Percentiles rank a stretch among this genome's conserved stretches.
Evolutionary conservation across 495 filamentous ascomycete species (phyloP).

Genomic region (Pyrenopolyporus hunteri): DNA sequence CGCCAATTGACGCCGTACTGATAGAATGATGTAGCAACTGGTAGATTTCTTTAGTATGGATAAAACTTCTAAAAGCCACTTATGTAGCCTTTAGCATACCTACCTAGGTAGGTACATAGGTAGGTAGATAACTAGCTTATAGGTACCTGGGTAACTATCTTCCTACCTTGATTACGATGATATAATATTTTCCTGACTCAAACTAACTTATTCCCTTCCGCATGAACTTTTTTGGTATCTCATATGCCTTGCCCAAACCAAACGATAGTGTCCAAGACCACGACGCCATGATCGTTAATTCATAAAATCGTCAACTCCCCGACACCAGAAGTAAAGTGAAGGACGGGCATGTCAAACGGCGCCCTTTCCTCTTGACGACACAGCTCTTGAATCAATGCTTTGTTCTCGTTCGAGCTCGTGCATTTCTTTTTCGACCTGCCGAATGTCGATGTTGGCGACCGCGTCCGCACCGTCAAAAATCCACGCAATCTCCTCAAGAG

Average conservation of each 20-base stretch:
- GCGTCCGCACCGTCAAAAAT: constrained; percentile 65
- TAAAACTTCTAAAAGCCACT: too few relatives aligned
- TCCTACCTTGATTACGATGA: too few relatives aligned
- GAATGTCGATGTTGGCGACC: constrained; percentile 56
- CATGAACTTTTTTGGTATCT: too few relatives aligned
- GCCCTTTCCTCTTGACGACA: constrained; percentile 25
- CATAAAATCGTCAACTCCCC: not conserved
- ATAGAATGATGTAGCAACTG: too few relatives aligned
- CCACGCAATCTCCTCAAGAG: constrained; percentile 66
- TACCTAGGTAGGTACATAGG: too few relatives aligned
- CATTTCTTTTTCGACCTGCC: constrained; percentile 56
- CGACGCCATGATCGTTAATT: constrained; percentile 2
- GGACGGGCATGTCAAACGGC: not conserved
- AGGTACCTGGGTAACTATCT: too few relatives aligned
- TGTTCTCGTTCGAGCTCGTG: constrained; percentile 46
- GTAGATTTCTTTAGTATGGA: too few relatives aligned
- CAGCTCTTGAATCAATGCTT: constrained; percentile 27
- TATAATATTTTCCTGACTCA: too few relatives aligned
- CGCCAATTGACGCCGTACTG: too few relatives aligned
- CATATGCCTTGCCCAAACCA: constrained; percentile 1
- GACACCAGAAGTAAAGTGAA: not conserved
- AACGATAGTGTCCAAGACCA: not conserved
- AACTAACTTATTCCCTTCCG: too few relatives aligned
- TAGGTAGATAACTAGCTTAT: too few relatives aligned
- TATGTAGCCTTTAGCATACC: too few relatives aligned